Evolutionary conservation across 2,329 filamentous ascomycete species (phyloP).

Genomic region (Oidium heveae): DNA sequence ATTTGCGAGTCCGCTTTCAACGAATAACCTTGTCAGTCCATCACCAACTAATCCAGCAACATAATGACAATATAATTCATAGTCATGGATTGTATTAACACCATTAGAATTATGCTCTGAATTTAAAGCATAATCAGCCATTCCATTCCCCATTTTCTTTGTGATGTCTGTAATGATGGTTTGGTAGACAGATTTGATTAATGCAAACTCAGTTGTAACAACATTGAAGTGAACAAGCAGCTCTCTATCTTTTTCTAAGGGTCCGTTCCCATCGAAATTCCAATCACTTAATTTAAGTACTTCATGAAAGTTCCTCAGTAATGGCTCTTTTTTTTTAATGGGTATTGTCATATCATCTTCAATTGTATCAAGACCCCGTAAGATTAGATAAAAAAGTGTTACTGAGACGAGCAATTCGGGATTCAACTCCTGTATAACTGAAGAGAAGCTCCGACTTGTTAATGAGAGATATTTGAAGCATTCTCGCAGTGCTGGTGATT

Average conservation of each 20-base stretch:
- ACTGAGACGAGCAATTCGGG: conserved; percentile 80
- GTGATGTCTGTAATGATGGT: conserved; percentile 83
- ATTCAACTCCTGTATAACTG: conserved; percentile 88
- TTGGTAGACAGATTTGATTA: conserved; percentile 63
- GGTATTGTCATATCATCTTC: conserved; percentile 95
- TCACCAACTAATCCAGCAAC: conserved; percentile 97
- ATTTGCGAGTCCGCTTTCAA: conserved; percentile 68
- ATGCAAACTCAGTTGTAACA: conserved; percentile 66
- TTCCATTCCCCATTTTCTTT: conserved; percentile 86
- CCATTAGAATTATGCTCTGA: conserved; percentile 58
- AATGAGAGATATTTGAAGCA: conserved; percentile 70
- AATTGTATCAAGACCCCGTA: conserved; percentile 89
- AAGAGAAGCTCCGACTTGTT: conserved; percentile 79
- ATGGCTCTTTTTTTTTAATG: conserved; percentile 56
- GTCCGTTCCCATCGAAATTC: conserved; percentile 67
- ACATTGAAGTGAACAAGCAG: conserved; percentile 80
- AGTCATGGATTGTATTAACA: conserved; percentile 63
- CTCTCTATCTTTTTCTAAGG: conserved; percentile 82
- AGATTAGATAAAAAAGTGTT: conserved; percentile 72
- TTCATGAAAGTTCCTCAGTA: conserved; percentile 61
- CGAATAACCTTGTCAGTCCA: conserved; percentile 72
- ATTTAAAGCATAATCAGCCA: conserved; percentile 85
- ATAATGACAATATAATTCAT: conserved; percentile 94
- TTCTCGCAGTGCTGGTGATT: conserved; percentile 45
- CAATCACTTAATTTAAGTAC: conserved; percentile 65